Base-by-base conservation (phyloP, 1,284 basidiomycete genomes). In the Leucoagaricus sp. region DNA sequence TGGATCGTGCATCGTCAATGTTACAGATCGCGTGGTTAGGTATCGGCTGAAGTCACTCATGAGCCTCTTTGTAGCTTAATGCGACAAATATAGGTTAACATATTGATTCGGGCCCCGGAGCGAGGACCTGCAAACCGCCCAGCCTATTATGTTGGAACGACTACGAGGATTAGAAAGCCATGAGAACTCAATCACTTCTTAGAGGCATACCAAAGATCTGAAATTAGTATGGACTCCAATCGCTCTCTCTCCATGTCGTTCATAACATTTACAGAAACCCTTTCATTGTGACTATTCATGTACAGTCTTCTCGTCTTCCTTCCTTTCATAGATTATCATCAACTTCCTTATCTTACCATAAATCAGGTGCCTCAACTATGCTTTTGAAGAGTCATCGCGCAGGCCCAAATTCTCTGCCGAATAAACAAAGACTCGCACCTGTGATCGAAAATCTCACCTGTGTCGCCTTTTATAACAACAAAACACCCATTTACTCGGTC, bases 81-180 rank as follows among this genome's bases (percentile, higher is more conserved):
- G n/a, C 2, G 19, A 40, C n/a, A 41, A 3, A 21, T 21, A 5
- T 19, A 85, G 85, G 73, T 80, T 80, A 58, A 89, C 76, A 60
- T 88, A 90, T 62, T 83, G 82, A 69, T n/a, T 82, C 76, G 9
- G 78, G 72, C 2, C 83, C 83, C 0, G 86, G 86, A 1, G 80
- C 78, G 40, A 89, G 74, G 0, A 90, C 86, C 63, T 91, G 89
- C 5, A 91, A 71, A 0, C 89, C 89, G 3, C 88, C 88, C 0
- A 91, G 78, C 12, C 80, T 79, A 67, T 89, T 89, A 67, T 87
- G 84, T 50, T 89, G 70, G 69, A 87, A 82, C 0, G 84, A 82
- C 79, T 85, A 61, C 4, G 9, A 21, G 31, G 31, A 12, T 33
- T 33, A 33, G 31, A 6, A 33, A 12, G 31, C 6, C 12, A 33